These are phyloP conservation scores for Agrocybe praecox DNA, from an alignment of 768 basidiomycete species.

Conservation along the genomic window DNA sequence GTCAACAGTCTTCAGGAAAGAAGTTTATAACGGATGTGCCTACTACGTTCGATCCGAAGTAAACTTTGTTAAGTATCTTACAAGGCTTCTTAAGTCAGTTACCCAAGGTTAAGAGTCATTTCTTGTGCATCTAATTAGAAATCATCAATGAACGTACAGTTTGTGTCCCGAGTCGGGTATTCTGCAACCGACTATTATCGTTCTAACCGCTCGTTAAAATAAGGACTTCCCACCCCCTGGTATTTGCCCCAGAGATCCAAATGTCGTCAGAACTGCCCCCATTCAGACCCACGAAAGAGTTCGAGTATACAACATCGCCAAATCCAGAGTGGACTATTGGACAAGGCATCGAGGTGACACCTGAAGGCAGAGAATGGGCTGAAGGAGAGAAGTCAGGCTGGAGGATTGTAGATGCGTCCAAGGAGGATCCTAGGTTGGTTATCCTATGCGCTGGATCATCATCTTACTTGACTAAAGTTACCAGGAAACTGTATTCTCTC, in stretches of 20 bases:
- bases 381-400: conserved; percentile 45
- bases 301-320: conserved; percentile 33
- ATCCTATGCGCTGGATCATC: too few relatives aligned
- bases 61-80: background rate
- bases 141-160: too few relatives aligned
- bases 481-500: conserved; percentile 44
- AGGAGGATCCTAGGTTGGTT: conserved; percentile 35
- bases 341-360: conserved; percentile 31
- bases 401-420: conserved; percentile 36
- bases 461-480: too few relatives aligned
- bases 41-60: background rate
- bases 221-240: background rate
- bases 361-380: conserved; percentile 40
- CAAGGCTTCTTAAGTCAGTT: background rate
- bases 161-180: background rate
- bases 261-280: conserved; percentile 19
- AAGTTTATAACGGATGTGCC: background rate
- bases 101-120: too few relatives aligned
- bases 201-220: background rate
- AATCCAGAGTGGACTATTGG: conserved; percentile 43
- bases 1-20: too few relatives aligned
- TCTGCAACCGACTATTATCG: background rate
- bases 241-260: background rate
- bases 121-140: too few relatives aligned
- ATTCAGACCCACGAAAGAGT: conserved; percentile 22